Evolutionary conservation across 2,329 filamentous ascomycete species (phyloP).

Genomic region (Cercospora sp.): DNA sequence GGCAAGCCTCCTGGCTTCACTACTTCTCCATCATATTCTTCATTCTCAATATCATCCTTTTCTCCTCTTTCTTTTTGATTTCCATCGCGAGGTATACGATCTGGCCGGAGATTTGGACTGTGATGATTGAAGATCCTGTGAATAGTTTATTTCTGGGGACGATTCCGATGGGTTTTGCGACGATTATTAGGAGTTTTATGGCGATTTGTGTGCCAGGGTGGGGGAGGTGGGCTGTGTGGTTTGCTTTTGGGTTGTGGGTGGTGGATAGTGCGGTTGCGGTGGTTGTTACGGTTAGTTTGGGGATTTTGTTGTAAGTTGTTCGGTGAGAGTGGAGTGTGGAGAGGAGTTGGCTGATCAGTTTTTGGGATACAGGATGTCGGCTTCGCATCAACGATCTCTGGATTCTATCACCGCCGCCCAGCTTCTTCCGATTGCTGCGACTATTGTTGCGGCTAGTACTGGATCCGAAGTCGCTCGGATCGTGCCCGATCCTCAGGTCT

Average conservation of each 20-base stretch:
- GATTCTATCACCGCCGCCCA: slow-evolving; percentile 62
- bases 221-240: slow-evolving; percentile 48
- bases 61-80: slow-evolving; percentile 46
- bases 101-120: slow-evolving; percentile 65
- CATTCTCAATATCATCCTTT: slow-evolving; percentile 56
- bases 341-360: neutral
- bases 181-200: slow-evolving; percentile 33
- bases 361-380: slow-evolving; percentile 13
- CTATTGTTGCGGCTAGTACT: slow-evolving; percentile 63
- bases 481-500: slow-evolving; percentile 55
- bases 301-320: slow-evolving; percentile 43
- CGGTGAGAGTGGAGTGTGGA: too few relatives aligned
- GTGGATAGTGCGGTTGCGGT: slow-evolving; percentile 49
- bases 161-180: slow-evolving; percentile 37
- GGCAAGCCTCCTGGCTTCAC: slow-evolving; percentile 58
- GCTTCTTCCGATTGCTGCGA: slow-evolving; percentile 65
- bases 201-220: slow-evolving; percentile 35
- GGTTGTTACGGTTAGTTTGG: slow-evolving; percentile 31
- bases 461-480: slow-evolving; percentile 62
- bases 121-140: slow-evolving; percentile 66
- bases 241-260: slow-evolving; percentile 53
- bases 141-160: slow-evolving; percentile 66
- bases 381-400: slow-evolving; percentile 42
- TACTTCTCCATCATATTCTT: slow-evolving; percentile 64
- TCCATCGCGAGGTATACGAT: slow-evolving; percentile 62